Evolutionary conservation across 2,329 filamentous ascomycete genomes (phyloP).

Genomic region (Fusarium austroafricanum): DNA sequence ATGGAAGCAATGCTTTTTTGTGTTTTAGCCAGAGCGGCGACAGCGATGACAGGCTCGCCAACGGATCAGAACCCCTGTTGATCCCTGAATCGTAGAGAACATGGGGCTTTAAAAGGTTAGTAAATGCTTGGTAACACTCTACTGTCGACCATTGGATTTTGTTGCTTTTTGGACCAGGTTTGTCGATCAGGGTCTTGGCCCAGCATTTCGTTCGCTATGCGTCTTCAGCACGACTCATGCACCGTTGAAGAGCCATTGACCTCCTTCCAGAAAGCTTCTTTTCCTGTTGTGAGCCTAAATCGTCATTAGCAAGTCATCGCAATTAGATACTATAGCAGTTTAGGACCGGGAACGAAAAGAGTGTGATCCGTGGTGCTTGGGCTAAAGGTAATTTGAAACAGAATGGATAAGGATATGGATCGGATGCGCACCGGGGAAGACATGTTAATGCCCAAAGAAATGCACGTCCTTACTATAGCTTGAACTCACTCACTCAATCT

Average conservation of each 20-base stretch:
- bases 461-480: conserved; percentile 21
- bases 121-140: conserved; percentile 26
- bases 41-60: not conserved
- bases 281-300: not conserved
- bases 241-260: not conserved
- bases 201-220: not conserved
- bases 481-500: not conserved
- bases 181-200: conserved; percentile 27
- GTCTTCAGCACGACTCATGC: conserved; percentile 20
- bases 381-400: conserved; percentile 46
- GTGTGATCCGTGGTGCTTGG: conserved; percentile 12
- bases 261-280: conserved; percentile 19
- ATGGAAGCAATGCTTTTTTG: conserved; percentile 5
- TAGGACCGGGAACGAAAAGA: conserved; percentile 7
- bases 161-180: conserved; percentile 4
- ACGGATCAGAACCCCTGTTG: conserved; percentile 29
- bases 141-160: conserved; percentile 1
- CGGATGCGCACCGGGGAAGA: conserved; percentile 14
- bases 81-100: conserved; percentile 34
- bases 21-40: not conserved
- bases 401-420: conserved; percentile 7
- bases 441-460: conserved; percentile 35
- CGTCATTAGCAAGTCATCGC: not conserved
- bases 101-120: conserved; percentile 18
- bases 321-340: not conserved